Evolutionary conservation across 495 filamentous ascomycete genomes (phyloP), one percentile per base, ranked within the genome.

Genomic region (Neurospora sp.): DNA sequence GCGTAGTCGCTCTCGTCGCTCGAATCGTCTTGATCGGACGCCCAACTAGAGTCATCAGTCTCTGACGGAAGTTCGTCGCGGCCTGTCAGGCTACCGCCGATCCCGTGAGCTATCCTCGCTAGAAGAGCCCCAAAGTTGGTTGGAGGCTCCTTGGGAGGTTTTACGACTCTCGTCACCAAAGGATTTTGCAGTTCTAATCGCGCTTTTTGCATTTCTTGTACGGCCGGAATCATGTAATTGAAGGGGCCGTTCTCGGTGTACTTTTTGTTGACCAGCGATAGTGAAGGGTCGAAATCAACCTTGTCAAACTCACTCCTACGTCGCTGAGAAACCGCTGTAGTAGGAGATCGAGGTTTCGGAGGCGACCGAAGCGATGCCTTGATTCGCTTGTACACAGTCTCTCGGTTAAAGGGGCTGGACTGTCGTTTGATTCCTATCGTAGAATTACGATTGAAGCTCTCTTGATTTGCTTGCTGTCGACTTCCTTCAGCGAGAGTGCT

Each of bases 381-480:
- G n/a, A 88, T 82, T 14, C 82, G 82, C 70, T 86, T 85, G 74
- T 83, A 87, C 7, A 88, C 85, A 1, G 85, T 85, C 68, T 86
- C 83, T 47, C 83, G 81, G 65, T 85, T 84, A 71, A 87, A 87
- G 20, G 85, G 85, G 70, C 85, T 86, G 0, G 79, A 73, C 9
- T 82, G 74, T 40, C 85, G 76, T 73, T 86, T 86, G 39, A 80
- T 74, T 22, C 78, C 77, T 5, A 75, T 70, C 4, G 71, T 69
- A 16, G 76, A 77, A 73, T 81, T 81, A 74, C 39, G 40, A 71
- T 78, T 77, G 75, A 72, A 81, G 69, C 69, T 78, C 53, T 79
- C 74, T 53, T 71, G 74, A 75, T 75, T 79, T 71, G 45, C 68
- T 74, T 71, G 75, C 37, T 76, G 82, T 74, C 76, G 77, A 41